Evolutionary conservation across 345 rosid genomes (phyloP).

Genomic region (Cardamine resedifolia): DNA sequence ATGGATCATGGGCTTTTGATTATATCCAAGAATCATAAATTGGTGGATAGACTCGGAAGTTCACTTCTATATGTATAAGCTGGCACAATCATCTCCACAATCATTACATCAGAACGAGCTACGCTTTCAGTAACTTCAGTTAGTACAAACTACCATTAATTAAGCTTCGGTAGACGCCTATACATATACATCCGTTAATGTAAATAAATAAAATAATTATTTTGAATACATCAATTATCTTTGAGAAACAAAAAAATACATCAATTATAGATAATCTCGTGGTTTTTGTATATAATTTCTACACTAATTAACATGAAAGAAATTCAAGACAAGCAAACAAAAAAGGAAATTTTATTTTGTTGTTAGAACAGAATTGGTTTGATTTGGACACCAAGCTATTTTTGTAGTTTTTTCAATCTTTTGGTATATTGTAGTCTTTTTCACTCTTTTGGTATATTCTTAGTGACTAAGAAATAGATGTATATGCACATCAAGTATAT

Average conservation of each 20-base stretch:
- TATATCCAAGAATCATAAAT: not conserved
- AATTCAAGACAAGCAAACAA: not conserved
- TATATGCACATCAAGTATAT: constrained; percentile 26
- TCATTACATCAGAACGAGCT: not conserved
- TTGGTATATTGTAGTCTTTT: constrained; percentile 27
- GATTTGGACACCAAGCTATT: not conserved
- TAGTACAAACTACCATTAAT: not conserved
- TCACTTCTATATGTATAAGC: not conserved
- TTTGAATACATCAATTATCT: not conserved
- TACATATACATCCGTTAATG: not conserved
- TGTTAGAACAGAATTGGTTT: not conserved
- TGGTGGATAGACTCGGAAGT: not conserved
- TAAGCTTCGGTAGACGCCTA: not conserved
- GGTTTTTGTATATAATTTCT: not conserved
- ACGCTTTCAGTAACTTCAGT: not conserved
- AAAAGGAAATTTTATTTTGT: not conserved
- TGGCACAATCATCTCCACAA: not conserved
- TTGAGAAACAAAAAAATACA: not conserved
- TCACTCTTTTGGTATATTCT: constrained; percentile 36
- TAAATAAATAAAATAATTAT: not conserved
- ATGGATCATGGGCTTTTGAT: not conserved
- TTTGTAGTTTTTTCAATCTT: constrained; percentile 1
- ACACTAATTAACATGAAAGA: not conserved
- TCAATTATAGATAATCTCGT: not conserved
- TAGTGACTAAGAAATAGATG: constrained; percentile 37